These are phyloP conservation scores for Anthoceros angustus DNA, from an alignment of 225 moss, liverwort and hornwort genomes.

Conservation along the genomic window DNA sequence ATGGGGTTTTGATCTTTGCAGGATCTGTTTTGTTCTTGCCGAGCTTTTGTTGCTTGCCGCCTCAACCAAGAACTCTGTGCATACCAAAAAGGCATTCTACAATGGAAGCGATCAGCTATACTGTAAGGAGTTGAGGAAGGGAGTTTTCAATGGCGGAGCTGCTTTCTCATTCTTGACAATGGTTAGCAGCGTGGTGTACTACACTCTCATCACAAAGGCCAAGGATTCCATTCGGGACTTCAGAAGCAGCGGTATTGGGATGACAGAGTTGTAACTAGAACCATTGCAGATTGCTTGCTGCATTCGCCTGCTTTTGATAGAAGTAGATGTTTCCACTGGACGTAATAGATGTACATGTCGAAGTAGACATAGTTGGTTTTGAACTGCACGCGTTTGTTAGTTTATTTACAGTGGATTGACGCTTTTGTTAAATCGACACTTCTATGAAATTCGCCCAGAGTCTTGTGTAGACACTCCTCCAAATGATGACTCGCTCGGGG, in stretches of 20 bases:
- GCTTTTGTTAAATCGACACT: too few species aligned
- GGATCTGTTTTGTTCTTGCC: conserved; percentile 37
- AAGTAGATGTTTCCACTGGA: too few species aligned
- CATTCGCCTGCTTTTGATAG: too few species aligned
- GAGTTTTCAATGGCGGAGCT: conserved; percentile 31
- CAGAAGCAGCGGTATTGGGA: background rate
- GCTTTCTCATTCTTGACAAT: conserved; percentile 36
- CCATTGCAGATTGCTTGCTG: background rate
- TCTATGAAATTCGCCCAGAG: too few species aligned
- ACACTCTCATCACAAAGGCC: conserved; percentile 33
- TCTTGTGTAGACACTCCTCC: too few species aligned
- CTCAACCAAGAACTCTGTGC: conserved; percentile 34
- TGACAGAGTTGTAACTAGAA: background rate
- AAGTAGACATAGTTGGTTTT: too few species aligned
- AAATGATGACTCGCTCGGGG: too few species aligned
- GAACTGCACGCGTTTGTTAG: too few species aligned
- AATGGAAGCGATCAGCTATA: conserved; percentile 14
- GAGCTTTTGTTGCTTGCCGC: conserved; percentile 24
- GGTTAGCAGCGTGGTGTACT: conserved; percentile 28
- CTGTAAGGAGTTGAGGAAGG: conserved; percentile 27
- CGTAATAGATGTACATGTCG: too few species aligned
- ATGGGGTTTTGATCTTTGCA: background rate
- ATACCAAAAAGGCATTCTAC: conserved; percentile 17
- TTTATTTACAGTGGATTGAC: too few species aligned
- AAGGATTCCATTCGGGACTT: conserved; percentile 9